Conservation (phyloP, 2,329 filamentous ascomycete genomes). For the Trichoderma harzianum region DNA sequence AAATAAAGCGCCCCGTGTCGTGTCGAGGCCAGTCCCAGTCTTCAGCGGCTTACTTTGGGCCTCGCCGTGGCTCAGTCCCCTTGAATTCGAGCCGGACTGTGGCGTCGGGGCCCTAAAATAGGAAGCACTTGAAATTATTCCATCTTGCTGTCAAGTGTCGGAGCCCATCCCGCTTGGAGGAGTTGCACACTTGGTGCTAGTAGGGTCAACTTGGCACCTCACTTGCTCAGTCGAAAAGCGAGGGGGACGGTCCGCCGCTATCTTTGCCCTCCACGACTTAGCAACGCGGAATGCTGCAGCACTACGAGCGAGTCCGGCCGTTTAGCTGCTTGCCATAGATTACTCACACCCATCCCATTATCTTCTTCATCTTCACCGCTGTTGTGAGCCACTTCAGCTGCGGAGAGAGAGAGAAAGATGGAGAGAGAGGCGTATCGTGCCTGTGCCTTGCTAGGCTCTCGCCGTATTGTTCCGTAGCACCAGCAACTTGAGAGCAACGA, state of each 20-base stretch:
- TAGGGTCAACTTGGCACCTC: neutral
- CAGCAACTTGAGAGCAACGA: neutral
- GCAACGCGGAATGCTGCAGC: slow-evolving; percentile 12
- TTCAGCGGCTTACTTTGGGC: neutral
- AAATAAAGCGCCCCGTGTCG: neutral
- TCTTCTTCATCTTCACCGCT: slow-evolving; percentile 3
- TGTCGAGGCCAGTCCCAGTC: neutral
- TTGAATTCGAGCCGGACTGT: neutral
- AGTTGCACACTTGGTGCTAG: neutral
- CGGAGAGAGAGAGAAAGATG: neutral
- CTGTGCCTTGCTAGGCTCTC: neutral
- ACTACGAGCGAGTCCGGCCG: neutral
- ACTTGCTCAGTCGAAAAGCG: neutral
- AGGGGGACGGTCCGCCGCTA: neutral
- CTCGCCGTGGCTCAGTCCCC: neutral
- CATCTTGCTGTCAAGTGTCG: neutral
- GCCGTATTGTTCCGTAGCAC: neutral
- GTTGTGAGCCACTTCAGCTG: neutral
- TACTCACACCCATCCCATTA: neutral
- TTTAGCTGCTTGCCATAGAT: neutral
- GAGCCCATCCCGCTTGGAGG: neutral
- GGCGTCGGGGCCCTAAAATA: slow-evolving; percentile 1
- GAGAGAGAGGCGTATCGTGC: neutral
- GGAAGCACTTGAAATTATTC: neutral
- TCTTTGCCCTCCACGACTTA: slow-evolving; percentile 8